A percentile compares a stretch with the other conserved stretches of the same genome.
Evolutionary conservation across 1,139 yeast genomes (phyloP).

Genomic region (Saccharomyces hybrid): DNA sequence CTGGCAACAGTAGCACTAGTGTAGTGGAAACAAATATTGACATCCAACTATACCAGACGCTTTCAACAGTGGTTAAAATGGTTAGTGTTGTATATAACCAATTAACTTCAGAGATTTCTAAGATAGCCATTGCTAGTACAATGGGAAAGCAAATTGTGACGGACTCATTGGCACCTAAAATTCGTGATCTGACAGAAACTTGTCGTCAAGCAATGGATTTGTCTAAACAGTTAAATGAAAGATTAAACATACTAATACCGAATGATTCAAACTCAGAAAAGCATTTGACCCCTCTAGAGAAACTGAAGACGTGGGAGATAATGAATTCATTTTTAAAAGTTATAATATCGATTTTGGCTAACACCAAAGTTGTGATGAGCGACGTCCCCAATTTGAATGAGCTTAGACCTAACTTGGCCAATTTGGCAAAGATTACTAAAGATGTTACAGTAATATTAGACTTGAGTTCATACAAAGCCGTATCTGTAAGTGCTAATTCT

Average conservation of each 20-base stretch:
- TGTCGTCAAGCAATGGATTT: conserved; percentile 76
- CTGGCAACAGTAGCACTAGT: background rate
- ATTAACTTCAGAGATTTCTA: conserved; percentile 66
- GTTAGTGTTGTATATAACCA: conserved; percentile 78
- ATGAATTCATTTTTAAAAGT: conserved; percentile 77
- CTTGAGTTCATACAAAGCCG: conserved; percentile 44
- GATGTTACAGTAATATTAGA: conserved; percentile 82
- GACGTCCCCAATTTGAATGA: conserved; percentile 77
- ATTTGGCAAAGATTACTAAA: conserved; percentile 78
- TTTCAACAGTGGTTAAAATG: conserved; percentile 62
- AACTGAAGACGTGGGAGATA: conserved; percentile 75
- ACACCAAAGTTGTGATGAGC: conserved; percentile 73
- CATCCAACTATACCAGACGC: conserved; percentile 66
- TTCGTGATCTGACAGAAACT: conserved; percentile 71
- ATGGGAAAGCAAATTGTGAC: conserved; percentile 31
- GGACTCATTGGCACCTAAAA: conserved; percentile 49
- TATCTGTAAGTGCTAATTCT: conserved; percentile 7
- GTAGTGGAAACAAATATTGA: conserved; percentile 49
- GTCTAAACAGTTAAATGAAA: conserved; percentile 56
- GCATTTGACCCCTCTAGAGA: conserved; percentile 45
- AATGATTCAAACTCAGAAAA: conserved; percentile 40
- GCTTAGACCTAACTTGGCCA: conserved; percentile 71
- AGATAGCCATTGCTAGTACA: conserved; percentile 50
- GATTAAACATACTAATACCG: conserved; percentile 37
- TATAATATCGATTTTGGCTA: conserved; percentile 72